Base-by-base conservation (phyloP, 75 land plant genomes). In the Pinus albicaulis region DNA sequence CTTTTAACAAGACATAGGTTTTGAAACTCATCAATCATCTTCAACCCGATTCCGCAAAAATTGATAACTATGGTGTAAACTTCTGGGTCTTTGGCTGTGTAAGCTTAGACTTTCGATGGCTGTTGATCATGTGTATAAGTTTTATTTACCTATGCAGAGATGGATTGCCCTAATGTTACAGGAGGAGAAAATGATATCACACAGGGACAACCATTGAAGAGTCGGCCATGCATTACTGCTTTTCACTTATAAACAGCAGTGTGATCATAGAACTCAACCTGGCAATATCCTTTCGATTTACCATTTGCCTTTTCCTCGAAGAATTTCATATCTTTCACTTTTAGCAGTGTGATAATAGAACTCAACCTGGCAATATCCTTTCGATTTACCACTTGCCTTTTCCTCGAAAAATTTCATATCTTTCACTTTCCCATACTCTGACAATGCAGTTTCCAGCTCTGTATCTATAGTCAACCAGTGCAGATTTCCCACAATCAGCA, bases 391-490 rank as follows among this genome's bases (percentile, higher is more conserved):
- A n/a, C n/a, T n/a, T n/a, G n/a, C n/a, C n/a, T n/a, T n/a, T n/a
- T n/a, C n/a, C n/a, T n/a, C n/a, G n/a, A n/a, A n/a, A n/a, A n/a
- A n/a, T n/a, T n/a, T n/a, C n/a, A n/a, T n/a, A n/a, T n/a, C n/a
- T n/a, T n/a, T n/a, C n/a, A 91, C 87, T 7, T 52, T 72, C 25
- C 99, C 99, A 84, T 89, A 93, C 82, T 93, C 85, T 2, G 81
- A 85, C 3, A 93, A 76, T 63, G 86, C 92, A 11, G 82, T 65
- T 72, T 96, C 99, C 2, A 96, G 86, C 41, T 96, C 96, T 6
- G 94, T 94, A 83, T 96, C 96, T 3, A 96, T 96, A 0, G 99
- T 96, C 99, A 96, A 96, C 99, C 99, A 93, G 63, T 96, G 96
- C 31, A 96, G 77, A 73, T 96, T 96, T 12, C 93, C 93, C 14